phyloP scores from a whole-genome alignment of 2,329 filamentous ascomycete genomes.

The Cylindrodendrum hubeiense region DNA sequence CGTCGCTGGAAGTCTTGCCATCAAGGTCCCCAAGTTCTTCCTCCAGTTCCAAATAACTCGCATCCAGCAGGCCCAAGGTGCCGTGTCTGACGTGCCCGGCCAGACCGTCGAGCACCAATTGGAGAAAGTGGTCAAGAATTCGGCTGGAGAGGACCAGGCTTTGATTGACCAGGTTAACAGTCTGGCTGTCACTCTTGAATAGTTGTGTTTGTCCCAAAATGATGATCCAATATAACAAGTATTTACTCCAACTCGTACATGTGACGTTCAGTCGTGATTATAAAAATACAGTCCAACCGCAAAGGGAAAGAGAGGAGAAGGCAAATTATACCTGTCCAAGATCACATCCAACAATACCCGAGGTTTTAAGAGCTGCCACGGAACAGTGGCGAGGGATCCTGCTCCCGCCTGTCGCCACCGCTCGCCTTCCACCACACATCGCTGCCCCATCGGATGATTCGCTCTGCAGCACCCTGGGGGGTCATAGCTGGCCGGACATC shows the following conservation, averaged over 20 bases:
- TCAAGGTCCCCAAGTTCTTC: constrained; percentile 75
- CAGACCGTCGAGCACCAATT: constrained; percentile 68
- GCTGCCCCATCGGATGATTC: constrained; percentile 88
- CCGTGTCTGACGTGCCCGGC: constrained; percentile 62
- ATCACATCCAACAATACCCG: constrained; percentile 13
- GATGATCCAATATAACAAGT: constrained; percentile 34
- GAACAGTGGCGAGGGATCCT: constrained; percentile 52
- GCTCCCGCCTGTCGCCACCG: constrained; percentile 74
- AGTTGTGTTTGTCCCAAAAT: constrained; percentile 7
- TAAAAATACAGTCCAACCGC: constrained; percentile 44
- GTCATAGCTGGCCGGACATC: constrained; percentile 93
- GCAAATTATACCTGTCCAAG: constrained; percentile 31
- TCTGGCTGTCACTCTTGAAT: constrained; percentile 47
- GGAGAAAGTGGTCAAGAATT: constrained; percentile 70
- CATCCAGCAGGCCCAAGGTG: constrained; percentile 71
- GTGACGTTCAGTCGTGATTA: constrained; percentile 42
- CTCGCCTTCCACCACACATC: constrained; percentile 95
- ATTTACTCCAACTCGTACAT: constrained; percentile 35
- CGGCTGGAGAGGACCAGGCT: constrained; percentile 59
- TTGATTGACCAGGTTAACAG: constrained; percentile 66
- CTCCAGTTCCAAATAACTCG: constrained; percentile 69
- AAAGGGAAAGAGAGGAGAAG: constrained; percentile 44
- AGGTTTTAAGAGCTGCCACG: constrained; percentile 36
- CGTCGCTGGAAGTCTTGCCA: constrained; percentile 63
- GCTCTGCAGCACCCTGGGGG: constrained; percentile 83